Evolutionary conservation across 1,284 basidiomycete species (phyloP).

Genomic region (Boletellus sp.): DNA sequence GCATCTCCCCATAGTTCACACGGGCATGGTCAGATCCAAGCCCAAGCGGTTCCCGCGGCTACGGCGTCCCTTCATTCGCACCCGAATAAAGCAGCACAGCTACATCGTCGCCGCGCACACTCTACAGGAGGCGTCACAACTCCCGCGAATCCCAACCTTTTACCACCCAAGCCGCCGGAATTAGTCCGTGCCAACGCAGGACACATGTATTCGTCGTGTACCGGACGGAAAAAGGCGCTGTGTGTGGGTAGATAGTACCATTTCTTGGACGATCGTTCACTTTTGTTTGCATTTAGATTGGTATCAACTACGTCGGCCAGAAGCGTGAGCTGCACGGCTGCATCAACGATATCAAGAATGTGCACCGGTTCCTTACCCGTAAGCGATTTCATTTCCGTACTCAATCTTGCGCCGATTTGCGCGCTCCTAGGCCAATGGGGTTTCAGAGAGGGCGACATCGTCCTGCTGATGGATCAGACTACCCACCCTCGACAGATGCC

Average conservation of each 20-base stretch:
- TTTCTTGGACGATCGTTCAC: not conserved
- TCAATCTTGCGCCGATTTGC: not conserved
- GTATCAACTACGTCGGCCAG: conserved; percentile 76
- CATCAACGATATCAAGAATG: conserved; percentile 77
- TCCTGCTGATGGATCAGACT: conserved; percentile 75
- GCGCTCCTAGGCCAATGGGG: conserved; percentile 49
- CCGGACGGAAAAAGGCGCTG: conserved; percentile 65
- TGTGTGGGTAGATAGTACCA: conserved; percentile 47
- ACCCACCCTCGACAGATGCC: conserved; percentile 59
- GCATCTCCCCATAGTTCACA: conserved; percentile 6
- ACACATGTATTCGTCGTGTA: conserved; percentile 65
- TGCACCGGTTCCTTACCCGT: conserved; percentile 71
- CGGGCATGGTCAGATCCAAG: not conserved
- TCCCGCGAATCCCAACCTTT: conserved; percentile 1
- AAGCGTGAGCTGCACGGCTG: conserved; percentile 67
- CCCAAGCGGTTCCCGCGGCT: not conserved
- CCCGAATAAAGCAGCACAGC: conserved; percentile 8
- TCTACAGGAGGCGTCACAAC: conserved; percentile 19
- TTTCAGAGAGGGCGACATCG: conserved; percentile 71
- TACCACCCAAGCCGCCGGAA: conserved; percentile 4
- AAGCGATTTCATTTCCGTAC: conserved; percentile 25
- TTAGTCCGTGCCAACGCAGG: conserved; percentile 4
- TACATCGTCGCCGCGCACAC: conserved; percentile 18
- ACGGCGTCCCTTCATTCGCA: conserved; percentile 5
- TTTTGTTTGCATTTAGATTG: conserved; percentile 42